Evolutionary conservation across 768 basidiomycete species (phyloP).

Genomic region (Russula vinacea): DNA sequence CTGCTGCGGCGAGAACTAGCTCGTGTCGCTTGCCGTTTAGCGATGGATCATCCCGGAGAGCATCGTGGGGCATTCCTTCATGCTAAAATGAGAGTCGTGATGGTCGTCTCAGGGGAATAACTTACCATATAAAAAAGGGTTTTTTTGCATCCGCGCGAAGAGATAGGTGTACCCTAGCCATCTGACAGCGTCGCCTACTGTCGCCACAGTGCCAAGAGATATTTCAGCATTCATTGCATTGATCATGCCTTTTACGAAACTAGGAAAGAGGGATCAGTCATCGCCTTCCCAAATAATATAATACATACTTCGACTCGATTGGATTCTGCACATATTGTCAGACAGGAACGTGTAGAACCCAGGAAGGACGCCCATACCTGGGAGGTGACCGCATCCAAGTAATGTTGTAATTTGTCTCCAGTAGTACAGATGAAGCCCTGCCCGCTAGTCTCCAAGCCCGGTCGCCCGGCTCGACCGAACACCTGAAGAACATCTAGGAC

Average conservation of each 20-base stretch:
- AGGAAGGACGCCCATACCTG: constrained; percentile 48
- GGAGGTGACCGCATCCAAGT: constrained; percentile 81
- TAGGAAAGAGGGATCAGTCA: constrained; percentile 27
- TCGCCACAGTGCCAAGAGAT: constrained; percentile 89
- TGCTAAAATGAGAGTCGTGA: constrained; percentile 11
- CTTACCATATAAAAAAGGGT: constrained; percentile 80
- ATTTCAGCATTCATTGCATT: constrained; percentile 96
- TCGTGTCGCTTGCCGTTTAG: constrained; percentile 67
- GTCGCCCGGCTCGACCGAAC: constrained; percentile 92
- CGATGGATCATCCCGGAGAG: constrained; percentile 64
- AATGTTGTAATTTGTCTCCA: constrained; percentile 87
- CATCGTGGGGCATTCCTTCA: constrained; percentile 71
- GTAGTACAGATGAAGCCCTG: constrained; percentile 97
- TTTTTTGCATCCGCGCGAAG: constrained; percentile 90
- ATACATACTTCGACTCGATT: constrained; percentile 87
- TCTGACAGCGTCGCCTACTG: constrained; percentile 76
- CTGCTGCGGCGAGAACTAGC: constrained; percentile 64
- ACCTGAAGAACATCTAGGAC: constrained; percentile 96
- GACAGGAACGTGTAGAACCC: constrained; percentile 13
- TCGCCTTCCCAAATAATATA: not conserved
- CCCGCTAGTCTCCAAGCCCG: constrained; percentile 85
- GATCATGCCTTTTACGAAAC: constrained; percentile 78
- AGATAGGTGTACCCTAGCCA: constrained; percentile 99
- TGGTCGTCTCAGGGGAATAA: not conserved
- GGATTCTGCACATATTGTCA: constrained; percentile 56